Base-by-base conservation (phyloP, 2,329 filamentous ascomycete species). In the Samsoniella hepiali region DNA sequence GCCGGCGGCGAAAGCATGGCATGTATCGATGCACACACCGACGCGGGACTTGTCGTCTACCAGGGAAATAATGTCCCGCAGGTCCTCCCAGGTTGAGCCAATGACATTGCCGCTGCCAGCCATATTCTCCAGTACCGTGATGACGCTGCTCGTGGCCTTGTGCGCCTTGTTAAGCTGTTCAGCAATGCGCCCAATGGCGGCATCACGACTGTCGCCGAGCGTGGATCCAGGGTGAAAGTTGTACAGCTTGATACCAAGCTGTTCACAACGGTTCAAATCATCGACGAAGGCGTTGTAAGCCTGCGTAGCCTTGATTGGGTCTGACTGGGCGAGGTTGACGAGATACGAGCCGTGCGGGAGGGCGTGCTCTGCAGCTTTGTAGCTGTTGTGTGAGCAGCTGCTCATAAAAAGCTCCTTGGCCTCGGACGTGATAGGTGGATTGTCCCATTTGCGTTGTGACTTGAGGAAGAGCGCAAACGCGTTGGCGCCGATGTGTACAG, bases 191-290 rank as follows among this genome's bases (percentile, higher is more conserved):
- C 77, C 81, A 63, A 96, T 88, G 3, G 93, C 93, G 27, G 86
- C 88, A 0, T 82, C 79, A 42, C 89, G 85, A 3, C 84, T 81
- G 40, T 84, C 84, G 54, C 88, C 87, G 63, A 89, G 90, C 1
- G 89, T 89, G 63, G 89, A 93, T 27, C 95, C 95, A 0, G 95
- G 95, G 73, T 99, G 95, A 78, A 99, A 98, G 77, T 99, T 99
- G 81, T 98, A 99, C n/a, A 97, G 83, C 66, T 79, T 82, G 71
- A 99, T 97, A 1, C 93, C 92, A 0, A 99, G 85, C 53, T 84
- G 82, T 72, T 97, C 91, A 75, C 95, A 98, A 10, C 95, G 87
- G 58, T 85, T 79, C 1, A 99, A 81, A 74, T 99, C 95, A 70
- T 99, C 93, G 17, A 96, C 72, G 75, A 99, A 99, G 63, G 87